Evolutionary conservation across 2,329 filamentous ascomycete genomes (phyloP).

Genomic region (Tolypocladium inflatum): DNA sequence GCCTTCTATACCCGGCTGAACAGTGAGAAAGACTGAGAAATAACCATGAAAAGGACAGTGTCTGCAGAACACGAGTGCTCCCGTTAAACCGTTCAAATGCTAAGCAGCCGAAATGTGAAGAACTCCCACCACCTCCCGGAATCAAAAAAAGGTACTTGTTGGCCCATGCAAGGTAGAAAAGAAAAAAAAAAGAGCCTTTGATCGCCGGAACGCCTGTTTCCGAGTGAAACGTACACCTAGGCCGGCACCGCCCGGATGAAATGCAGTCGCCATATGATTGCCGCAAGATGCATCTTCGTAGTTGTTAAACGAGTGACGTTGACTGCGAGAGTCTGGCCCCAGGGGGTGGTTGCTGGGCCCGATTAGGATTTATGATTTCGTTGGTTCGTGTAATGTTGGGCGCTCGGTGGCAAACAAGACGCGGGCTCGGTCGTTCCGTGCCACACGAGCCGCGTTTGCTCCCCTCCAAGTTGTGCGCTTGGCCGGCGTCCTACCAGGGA

Average conservation of each 20-base stretch:
- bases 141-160: background rate
- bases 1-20: background rate
- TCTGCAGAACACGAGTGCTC: background rate
- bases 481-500: background rate
- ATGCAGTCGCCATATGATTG: background rate
- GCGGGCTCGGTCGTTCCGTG: background rate
- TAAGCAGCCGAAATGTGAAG: background rate
- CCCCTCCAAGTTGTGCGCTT: background rate
- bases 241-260: background rate
- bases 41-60: background rate
- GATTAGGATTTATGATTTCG: background rate
- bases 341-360: background rate
- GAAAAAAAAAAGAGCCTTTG: background rate
- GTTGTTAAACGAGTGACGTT: background rate
- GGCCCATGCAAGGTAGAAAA: background rate
- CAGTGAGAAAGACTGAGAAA: background rate
- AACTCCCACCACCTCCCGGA: background rate
- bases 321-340: background rate
- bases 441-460: background rate
- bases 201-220: background rate
- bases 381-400: background rate
- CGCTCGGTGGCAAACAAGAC: background rate
- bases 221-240: background rate
- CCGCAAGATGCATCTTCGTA: background rate
- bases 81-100: background rate